These are phyloP conservation scores for Cokeromyces recurvatus DNA, from an alignment of 371 early-diverging fungal genomes.

Conservation along the genomic window DNA sequence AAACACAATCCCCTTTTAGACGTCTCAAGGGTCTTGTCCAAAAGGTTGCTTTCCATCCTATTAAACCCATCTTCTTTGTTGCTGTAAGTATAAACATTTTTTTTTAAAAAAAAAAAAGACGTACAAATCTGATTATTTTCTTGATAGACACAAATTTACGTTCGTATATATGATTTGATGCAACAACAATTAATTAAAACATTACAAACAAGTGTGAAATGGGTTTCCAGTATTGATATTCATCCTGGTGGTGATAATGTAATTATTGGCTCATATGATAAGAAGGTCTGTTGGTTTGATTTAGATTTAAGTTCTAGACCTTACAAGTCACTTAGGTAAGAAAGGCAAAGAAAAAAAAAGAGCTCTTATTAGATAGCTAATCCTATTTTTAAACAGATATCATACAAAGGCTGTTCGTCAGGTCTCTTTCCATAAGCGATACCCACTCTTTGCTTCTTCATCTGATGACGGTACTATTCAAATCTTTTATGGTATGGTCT, in stretches of 20 bases:
- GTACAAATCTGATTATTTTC: background rate
- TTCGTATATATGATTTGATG: conserved; percentile 89
- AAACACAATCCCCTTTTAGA: conserved; percentile 87
- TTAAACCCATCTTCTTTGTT: conserved; percentile 88
- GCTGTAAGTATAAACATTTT: conserved; percentile 65
- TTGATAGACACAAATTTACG: conserved; percentile 81
- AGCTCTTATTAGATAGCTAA: no score
- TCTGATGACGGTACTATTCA: conserved; percentile 93
- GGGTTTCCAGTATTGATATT: conserved; percentile 93
- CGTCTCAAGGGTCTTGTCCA: conserved; percentile 87
- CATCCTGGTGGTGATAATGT: conserved; percentile 94
- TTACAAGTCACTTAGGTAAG: conserved; percentile 79
- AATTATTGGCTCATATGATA: conserved; percentile 93
- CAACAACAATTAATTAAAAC: conserved; percentile 81
- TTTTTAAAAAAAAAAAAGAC: no score
- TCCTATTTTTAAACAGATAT: conserved; percentile 65
- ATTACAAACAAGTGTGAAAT: conserved; percentile 79
- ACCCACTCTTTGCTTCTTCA: conserved; percentile 92
- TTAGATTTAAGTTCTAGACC: conserved; percentile 88
- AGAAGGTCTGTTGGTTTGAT: conserved; percentile 94
- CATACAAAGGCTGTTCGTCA: conserved; percentile 88
- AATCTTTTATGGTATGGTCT: conserved; percentile 97
- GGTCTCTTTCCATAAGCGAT: conserved; percentile 81
- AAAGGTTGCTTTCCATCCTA: conserved; percentile 90
- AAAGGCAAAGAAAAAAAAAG: background rate